Percentiles rank a stretch among this genome's conserved stretches.
These are phyloP conservation scores for Suillus bovinus DNA, from an alignment of 768 basidiomycete genomes.

Conservation along the genomic window DNA sequence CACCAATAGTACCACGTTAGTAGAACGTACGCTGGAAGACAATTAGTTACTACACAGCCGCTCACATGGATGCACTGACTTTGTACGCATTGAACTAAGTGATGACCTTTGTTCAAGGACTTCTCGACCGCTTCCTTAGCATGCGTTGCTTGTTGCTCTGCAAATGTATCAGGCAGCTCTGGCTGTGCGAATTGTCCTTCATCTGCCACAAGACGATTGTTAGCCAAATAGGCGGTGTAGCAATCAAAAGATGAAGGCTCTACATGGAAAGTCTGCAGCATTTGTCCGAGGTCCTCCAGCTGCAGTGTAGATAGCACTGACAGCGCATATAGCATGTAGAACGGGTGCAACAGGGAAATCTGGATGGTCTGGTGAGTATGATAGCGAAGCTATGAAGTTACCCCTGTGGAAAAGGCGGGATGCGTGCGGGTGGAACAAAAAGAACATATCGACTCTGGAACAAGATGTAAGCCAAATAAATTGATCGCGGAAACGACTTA, in stretches of 20 bases:
- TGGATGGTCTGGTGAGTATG: constrained; percentile 64
- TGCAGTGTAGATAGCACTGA: constrained; percentile 74
- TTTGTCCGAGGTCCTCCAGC: constrained; percentile 35
- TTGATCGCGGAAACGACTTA: constrained; percentile 33
- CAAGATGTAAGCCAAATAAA: neutral
- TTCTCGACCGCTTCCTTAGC: constrained; percentile 53
- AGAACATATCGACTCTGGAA: constrained; percentile 74
- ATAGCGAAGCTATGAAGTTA: constrained; percentile 63
- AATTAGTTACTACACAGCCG: neutral
- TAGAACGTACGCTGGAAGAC: constrained; percentile 53
- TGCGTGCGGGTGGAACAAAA: constrained; percentile 74
- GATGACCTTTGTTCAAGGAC: constrained; percentile 49
- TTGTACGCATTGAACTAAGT: constrained; percentile 62
- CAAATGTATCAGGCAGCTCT: constrained; percentile 50
- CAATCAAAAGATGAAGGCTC: constrained; percentile 3
- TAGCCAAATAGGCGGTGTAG: neutral
- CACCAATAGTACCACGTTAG: constrained; percentile 76
- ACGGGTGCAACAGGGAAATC: constrained; percentile 72
- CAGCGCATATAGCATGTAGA: constrained; percentile 86
- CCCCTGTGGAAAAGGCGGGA: constrained; percentile 66
- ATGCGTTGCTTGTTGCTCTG: constrained; percentile 60
- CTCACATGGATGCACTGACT: constrained; percentile 35
- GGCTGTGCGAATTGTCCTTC: constrained; percentile 9
- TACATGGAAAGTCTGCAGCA: constrained; percentile 36
- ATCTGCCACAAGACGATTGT: neutral